Evolutionary conservation across 768 basidiomycete genomes (phyloP).

Genomic region (Tephrocybe sp.): DNA sequence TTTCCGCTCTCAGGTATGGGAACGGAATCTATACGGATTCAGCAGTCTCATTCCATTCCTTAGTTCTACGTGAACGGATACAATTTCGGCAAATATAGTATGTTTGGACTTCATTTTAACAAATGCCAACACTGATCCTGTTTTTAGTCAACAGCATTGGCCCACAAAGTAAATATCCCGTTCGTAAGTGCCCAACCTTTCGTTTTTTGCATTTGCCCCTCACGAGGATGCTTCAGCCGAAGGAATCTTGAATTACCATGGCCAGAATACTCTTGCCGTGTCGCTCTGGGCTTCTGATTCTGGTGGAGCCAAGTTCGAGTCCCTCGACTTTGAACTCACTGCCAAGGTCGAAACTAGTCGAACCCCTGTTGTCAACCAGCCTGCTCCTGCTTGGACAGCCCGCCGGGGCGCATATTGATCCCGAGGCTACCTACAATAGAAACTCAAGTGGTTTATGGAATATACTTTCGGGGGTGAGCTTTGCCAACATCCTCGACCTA

Average conservation of each 20-base stretch:
- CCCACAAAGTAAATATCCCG: conserved; percentile 39
- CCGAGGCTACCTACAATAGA: no score
- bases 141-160: conserved; percentile 39
- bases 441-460: no score
- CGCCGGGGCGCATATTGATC: conserved; percentile 34
- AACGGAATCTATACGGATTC: background rate
- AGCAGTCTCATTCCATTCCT: background rate
- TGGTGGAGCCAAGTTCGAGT: conserved; percentile 40
- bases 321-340: conserved; percentile 35
- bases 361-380: conserved; percentile 31
- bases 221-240: conserved; percentile 30
- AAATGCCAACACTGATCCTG: background rate
- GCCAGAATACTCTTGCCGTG: conserved; percentile 44
- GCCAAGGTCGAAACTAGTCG: conserved; percentile 38
- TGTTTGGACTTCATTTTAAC: no score
- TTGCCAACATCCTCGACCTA: conserved; percentile 87
- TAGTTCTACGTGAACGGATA: conserved; percentile 44
- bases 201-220: background rate
- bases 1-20: conserved; percentile 38
- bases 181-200: conserved; percentile 31
- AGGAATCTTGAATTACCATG: conserved; percentile 49
- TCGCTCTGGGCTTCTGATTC: conserved; percentile 44
- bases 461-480: conserved; percentile 95
- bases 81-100: conserved; percentile 43
- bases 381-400: conserved; percentile 29